phyloP scores from a whole-genome alignment of 2,329 filamentous ascomycete species.

The Zalaria sp. region DNA sequence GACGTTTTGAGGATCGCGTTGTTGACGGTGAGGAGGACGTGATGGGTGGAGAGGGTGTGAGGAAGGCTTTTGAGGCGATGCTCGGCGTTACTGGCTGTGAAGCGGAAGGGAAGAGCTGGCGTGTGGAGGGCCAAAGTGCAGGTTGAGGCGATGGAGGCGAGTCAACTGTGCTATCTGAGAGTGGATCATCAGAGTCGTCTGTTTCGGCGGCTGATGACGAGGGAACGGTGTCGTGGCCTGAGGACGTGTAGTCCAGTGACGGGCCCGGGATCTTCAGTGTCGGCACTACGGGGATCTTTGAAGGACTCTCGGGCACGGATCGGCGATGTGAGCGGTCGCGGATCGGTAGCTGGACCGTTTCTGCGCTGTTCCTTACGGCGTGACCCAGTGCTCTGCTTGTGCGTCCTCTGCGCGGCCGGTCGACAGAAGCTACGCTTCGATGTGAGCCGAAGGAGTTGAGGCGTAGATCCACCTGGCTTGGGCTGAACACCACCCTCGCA shows the following conservation, averaged over 20 bases:
- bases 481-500: constrained; percentile 54
- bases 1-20: background rate
- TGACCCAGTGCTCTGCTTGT: constrained; percentile 1
- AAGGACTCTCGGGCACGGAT: background rate
- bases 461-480: constrained; percentile 47
- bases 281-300: background rate
- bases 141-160: constrained; percentile 19
- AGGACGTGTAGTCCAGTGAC: background rate
- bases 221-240: constrained; percentile 4
- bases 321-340: background rate
- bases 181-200: constrained; percentile 17
- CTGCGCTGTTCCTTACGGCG: constrained; percentile 2
- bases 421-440: background rate
- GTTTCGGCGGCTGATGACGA: constrained; percentile 18
- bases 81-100: constrained; percentile 16
- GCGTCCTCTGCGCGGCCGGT: background rate
- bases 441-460: constrained; percentile 10
- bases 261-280: background rate
- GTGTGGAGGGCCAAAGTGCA: constrained; percentile 7
- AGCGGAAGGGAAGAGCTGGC: constrained; percentile 13
- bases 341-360: background rate
- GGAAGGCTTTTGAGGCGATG: constrained; percentile 6
- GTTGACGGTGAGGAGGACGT: background rate
- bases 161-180: constrained; percentile 18
- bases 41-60: background rate